These are phyloP conservation scores for Ascosphaera apis DNA, from an alignment of 2,329 filamentous ascomycete species.

Conservation along the genomic window DNA sequence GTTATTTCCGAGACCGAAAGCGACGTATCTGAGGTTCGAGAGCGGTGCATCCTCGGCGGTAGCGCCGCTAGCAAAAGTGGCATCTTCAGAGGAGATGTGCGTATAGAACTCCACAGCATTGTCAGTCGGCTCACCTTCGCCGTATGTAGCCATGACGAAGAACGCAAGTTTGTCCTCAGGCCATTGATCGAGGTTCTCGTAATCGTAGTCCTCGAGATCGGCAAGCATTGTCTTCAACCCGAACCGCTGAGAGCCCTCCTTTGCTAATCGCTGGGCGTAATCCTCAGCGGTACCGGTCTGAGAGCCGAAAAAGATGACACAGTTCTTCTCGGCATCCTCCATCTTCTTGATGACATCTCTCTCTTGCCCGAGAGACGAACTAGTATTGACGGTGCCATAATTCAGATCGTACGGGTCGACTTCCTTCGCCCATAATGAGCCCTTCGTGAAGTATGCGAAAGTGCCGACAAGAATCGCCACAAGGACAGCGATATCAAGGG, in stretches of 20 bases:
- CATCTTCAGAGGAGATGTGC: slow-evolving; percentile 65
- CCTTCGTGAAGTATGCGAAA: slow-evolving; percentile 91
- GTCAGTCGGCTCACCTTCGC: slow-evolving; percentile 93
- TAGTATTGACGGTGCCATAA: slow-evolving; percentile 36
- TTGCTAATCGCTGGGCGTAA: slow-evolving; percentile 85
- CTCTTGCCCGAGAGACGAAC: slow-evolving; percentile 58
- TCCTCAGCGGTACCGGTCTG: slow-evolving; percentile 97
- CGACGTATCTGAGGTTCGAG: slow-evolving; percentile 68
- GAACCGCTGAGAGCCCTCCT: slow-evolving; percentile 91
- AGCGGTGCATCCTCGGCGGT: slow-evolving; percentile 45
- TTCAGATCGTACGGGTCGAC: slow-evolving; percentile 74
- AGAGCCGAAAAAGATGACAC: slow-evolving; percentile 93
- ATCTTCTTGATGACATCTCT: slow-evolving; percentile 89
- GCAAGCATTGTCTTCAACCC: slow-evolving; percentile 96
- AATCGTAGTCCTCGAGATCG: slow-evolving; percentile 94
- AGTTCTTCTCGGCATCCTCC: slow-evolving; percentile 90
- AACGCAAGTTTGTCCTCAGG: slow-evolving; percentile 79
- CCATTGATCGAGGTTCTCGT: slow-evolving; percentile 72
- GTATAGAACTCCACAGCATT: slow-evolving; percentile 99
- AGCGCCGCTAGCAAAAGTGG: slow-evolving; percentile 51
- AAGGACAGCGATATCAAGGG: slow-evolving; percentile 82
- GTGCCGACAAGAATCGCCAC: slow-evolving; percentile 65
- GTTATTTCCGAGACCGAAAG: slow-evolving; percentile 95
- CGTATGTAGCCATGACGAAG: slow-evolving; percentile 92
- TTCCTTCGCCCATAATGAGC: slow-evolving; percentile 69